Conservation (phyloP, 257 asterid genomes). For the Mitragyna speciosa region DNA sequence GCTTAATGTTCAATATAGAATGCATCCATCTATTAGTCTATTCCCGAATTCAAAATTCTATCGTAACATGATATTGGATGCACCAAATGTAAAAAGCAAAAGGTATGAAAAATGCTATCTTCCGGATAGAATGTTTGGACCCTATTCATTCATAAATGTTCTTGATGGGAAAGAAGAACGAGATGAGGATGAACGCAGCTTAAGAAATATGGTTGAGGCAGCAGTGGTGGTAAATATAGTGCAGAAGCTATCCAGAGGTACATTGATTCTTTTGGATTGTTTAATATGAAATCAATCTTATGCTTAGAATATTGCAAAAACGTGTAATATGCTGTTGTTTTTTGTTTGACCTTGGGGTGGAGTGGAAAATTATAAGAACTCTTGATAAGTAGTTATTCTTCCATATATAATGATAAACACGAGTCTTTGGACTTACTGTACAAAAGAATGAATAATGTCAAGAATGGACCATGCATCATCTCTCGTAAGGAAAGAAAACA, state of each 20-base stretch:
- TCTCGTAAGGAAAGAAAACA: not conserved
- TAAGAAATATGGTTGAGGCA: conserved; percentile 65
- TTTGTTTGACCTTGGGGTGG: not conserved
- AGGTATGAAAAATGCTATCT: not conserved
- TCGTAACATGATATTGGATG: conserved; percentile 40
- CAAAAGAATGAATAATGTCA: not conserved
- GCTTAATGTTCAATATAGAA: conserved; percentile 55
- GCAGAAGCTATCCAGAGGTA: conserved; percentile 56
- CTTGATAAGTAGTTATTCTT: not conserved
- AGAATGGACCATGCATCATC: not conserved
- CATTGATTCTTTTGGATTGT: not conserved
- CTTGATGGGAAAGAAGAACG: not conserved
- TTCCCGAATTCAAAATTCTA: conserved; percentile 58
- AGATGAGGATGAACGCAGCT: not conserved
- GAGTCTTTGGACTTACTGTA: not conserved
- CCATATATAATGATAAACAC: not conserved
- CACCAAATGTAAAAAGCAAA: conserved; percentile 32
- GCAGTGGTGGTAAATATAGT: conserved; percentile 49
- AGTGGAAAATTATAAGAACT: not conserved
- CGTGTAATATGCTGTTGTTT: not conserved
- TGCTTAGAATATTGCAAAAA: not conserved
- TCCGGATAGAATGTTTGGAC: not conserved
- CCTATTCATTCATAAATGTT: not conserved
- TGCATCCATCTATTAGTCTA: conserved; percentile 56
- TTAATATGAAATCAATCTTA: not conserved